phyloP scores from a whole-genome alignment of 169 alveolate species.

The Plasmodium blacklocki region DNA sequence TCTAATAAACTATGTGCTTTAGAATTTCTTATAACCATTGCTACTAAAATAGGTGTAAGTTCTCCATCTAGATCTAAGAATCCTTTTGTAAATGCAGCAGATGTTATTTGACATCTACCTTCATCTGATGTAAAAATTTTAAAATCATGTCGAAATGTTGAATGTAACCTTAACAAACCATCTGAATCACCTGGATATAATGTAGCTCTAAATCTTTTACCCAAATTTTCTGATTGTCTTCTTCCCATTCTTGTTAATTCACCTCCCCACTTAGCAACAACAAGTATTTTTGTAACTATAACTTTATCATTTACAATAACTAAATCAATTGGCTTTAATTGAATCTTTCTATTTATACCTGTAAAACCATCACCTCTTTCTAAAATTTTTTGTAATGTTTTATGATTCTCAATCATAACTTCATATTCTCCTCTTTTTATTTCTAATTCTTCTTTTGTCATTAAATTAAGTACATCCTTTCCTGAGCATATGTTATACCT shows the following conservation, averaged over 20 bases:
- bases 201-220: slow-evolving; percentile 90
- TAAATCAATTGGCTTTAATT: slow-evolving; percentile 90
- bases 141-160: slow-evolving; percentile 98
- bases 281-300: slow-evolving; percentile 86
- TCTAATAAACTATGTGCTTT: slow-evolving; percentile 83
- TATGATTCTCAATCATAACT: slow-evolving; percentile 80
- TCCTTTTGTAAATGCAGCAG: slow-evolving; percentile 99
- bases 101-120: slow-evolving; percentile 98
- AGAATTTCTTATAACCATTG: slow-evolving; percentile 91
- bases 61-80: slow-evolving; percentile 97
- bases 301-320: slow-evolving; percentile 74
- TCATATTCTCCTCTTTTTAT: slow-evolving; percentile 56
- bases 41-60: slow-evolving; percentile 96
- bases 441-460: slow-evolving; percentile 58
- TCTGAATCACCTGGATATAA: slow-evolving; percentile 95
- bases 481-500: background rate
- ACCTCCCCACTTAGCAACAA: slow-evolving; percentile 99
- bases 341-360: slow-evolving; percentile 96
- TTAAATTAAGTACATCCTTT: background rate
- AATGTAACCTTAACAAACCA: slow-evolving; percentile 96
- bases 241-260: slow-evolving; percentile 96
- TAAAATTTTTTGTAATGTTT: slow-evolving; percentile 89
- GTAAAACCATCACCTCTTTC: slow-evolving; percentile 95
- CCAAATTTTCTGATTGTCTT: slow-evolving; percentile 94
- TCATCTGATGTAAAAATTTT: slow-evolving; percentile 98